Evolutionary conservation across 2,329 filamentous ascomycete genomes (phyloP).

Genomic region (Cytospora schulzeri): DNA sequence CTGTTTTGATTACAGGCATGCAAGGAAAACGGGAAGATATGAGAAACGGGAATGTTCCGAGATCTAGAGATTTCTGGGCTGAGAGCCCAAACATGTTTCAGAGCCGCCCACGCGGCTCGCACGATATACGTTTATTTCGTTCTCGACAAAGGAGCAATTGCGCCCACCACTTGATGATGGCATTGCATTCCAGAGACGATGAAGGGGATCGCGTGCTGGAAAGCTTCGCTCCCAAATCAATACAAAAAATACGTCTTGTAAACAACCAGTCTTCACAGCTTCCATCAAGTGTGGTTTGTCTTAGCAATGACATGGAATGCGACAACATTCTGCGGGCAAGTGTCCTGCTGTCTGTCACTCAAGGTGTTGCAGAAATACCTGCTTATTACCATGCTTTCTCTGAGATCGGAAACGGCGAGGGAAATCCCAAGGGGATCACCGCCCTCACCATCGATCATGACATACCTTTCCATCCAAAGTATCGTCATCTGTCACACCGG

Average conservation of each 20-base stretch:
- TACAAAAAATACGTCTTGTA: conserved; percentile 17
- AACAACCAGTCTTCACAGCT: background rate
- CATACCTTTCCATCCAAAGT: background rate
- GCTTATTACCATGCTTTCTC: background rate
- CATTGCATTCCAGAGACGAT: conserved; percentile 3
- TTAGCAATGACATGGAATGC: background rate
- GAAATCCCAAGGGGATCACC: background rate
- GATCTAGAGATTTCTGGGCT: conserved; percentile 22
- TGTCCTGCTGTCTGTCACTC: background rate
- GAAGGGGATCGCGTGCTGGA: background rate
- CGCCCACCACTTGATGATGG: background rate
- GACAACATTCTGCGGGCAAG: background rate
- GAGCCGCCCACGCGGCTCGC: conserved; percentile 18
- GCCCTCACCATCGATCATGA: background rate
- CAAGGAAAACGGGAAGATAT: conserved; percentile 11
- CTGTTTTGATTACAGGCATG: conserved; percentile 15
- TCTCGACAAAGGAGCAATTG: background rate
- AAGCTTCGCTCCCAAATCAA: conserved; percentile 10
- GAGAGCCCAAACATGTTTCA: conserved; percentile 20
- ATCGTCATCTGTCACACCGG: background rate
- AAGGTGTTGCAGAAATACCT: background rate
- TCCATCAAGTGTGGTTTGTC: background rate
- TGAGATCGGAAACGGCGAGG: background rate
- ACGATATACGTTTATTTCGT: conserved; percentile 22
- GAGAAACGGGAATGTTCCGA: conserved; percentile 21